Evolutionary conservation across 305 asterid genomes (phyloP).

Genomic region (Salvia sclarea): DNA sequence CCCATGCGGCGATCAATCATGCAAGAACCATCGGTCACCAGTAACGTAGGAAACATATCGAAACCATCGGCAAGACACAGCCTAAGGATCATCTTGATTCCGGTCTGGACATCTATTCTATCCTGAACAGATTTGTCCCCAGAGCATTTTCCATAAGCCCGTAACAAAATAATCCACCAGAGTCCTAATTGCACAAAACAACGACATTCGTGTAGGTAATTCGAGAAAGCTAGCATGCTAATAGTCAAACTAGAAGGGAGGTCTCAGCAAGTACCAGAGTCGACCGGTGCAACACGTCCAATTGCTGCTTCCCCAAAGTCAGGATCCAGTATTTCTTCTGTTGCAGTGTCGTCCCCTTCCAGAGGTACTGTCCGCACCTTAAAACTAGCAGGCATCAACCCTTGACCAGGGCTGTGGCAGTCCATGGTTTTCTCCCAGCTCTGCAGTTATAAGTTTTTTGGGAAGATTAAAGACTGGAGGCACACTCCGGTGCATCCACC

Average conservation of each 20-base stretch:
- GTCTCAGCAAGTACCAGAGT: slow-evolving; percentile 51
- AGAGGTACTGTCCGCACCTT: slow-evolving; percentile 67
- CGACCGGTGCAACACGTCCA: slow-evolving; percentile 84
- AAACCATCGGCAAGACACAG: slow-evolving; percentile 79
- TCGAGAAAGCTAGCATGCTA: slow-evolving; percentile 10
- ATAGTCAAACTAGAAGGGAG: slow-evolving; percentile 15
- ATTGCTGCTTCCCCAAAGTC: slow-evolving; percentile 88
- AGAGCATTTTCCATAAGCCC: slow-evolving; percentile 73
- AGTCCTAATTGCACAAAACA: slow-evolving; percentile 46
- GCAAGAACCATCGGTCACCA: slow-evolving; percentile 84
- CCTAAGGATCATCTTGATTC: slow-evolving; percentile 72
- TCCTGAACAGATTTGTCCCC: slow-evolving; percentile 75
- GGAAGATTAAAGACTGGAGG: too few relatives aligned
- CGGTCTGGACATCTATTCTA: slow-evolving; percentile 76
- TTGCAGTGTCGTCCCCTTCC: slow-evolving; percentile 61
- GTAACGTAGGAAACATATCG: slow-evolving; percentile 74
- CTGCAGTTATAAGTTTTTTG: slow-evolving; percentile 35
- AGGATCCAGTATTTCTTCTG: slow-evolving; percentile 72
- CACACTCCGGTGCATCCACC: too few relatives aligned
- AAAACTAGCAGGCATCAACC: slow-evolving; percentile 81
- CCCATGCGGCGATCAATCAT: slow-evolving; percentile 90
- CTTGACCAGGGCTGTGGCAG: slow-evolving; percentile 84
- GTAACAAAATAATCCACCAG: slow-evolving; percentile 80
- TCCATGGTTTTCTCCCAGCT: slow-evolving; percentile 88
- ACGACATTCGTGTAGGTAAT: background rate